Evolutionary conservation across 73 alveolate species (phyloP).

Genomic region (Stentor coeruleus): DNA sequence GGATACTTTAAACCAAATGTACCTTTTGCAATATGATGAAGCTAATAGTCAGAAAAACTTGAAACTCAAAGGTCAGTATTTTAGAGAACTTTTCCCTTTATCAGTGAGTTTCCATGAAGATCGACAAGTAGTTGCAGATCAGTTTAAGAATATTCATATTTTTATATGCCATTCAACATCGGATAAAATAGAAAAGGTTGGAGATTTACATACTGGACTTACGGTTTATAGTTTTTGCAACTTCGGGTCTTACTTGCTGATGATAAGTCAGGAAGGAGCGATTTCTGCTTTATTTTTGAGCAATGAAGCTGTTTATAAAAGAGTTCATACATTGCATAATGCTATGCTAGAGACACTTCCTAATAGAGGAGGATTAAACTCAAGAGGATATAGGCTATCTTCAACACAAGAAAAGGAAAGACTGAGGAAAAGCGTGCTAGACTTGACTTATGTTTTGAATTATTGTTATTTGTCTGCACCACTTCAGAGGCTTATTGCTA

Average conservation of each 20-base stretch:
- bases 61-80: conserved; percentile 18
- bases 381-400: conserved; percentile 10
- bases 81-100: conserved; percentile 13
- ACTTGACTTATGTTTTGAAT: background rate
- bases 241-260: background rate
- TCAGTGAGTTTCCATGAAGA: background rate
- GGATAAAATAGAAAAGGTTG: conserved; percentile 18
- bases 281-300: background rate
- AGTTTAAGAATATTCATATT: conserved; percentile 5
- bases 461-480: conserved; percentile 15
- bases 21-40: background rate
- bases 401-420: conserved; percentile 24
- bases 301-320: background rate
- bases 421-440: conserved; percentile 24
- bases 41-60: background rate
- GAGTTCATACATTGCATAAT: background rate
- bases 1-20: conserved; percentile 21
- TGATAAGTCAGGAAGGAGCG: conserved; percentile 24
- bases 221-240: background rate
- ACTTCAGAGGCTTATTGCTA: conserved; percentile 11
- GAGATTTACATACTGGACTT: conserved; percentile 11
- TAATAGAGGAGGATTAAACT: background rate
- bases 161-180: background rate
- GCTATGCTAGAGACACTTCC: conserved; percentile 3
- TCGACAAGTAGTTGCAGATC: conserved; percentile 24